Conservation (phyloP, 805 yeast species). For the Sugiyamaella qingdaonensis region DNA sequence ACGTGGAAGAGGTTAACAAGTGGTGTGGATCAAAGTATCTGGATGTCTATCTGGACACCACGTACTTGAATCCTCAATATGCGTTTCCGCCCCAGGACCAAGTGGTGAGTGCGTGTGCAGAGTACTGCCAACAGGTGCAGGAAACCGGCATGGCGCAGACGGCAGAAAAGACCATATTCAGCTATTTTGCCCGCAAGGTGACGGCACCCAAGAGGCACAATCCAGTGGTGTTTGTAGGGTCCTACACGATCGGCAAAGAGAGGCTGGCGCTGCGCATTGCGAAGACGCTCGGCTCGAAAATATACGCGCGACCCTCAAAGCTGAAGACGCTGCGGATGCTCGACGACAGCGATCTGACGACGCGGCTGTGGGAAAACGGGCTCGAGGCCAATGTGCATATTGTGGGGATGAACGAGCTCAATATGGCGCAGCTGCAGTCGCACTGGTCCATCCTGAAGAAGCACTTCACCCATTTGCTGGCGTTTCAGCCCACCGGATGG, state of each 20-base stretch:
- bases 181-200: conserved; percentile 16
- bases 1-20: conserved; percentile 41
- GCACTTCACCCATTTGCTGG: conserved; percentile 59
- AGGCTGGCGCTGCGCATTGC: conserved; percentile 58
- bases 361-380: conserved; percentile 44
- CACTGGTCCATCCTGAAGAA: conserved; percentile 47
- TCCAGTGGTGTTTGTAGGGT: conserved; percentile 67
- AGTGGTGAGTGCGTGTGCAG: conserved; percentile 59
- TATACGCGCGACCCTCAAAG: conserved; percentile 45
- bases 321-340: conserved; percentile 44
- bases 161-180: conserved; percentile 13
- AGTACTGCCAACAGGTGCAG: conserved; percentile 44
- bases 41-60: conserved; percentile 76
- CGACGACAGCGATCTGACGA: conserved; percentile 39
- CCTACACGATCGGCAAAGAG: conserved; percentile 92
- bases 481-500: conserved; percentile 91
- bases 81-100: conserved; percentile 72
- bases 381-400: conserved; percentile 59
- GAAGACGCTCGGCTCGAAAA: conserved; percentile 30
- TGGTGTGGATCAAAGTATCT: conserved; percentile 15
- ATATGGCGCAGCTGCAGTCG: conserved; percentile 37
- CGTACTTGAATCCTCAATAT: conserved; percentile 73
- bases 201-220: conserved; percentile 40
- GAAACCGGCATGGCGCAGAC: conserved; percentile 26
- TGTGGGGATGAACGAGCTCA: conserved; percentile 59